Evolutionary conservation across 108 stramenopile species (phyloP), one percentile per base, ranked within the genome.

Genomic region (Nannochloropsis gaditana): DNA sequence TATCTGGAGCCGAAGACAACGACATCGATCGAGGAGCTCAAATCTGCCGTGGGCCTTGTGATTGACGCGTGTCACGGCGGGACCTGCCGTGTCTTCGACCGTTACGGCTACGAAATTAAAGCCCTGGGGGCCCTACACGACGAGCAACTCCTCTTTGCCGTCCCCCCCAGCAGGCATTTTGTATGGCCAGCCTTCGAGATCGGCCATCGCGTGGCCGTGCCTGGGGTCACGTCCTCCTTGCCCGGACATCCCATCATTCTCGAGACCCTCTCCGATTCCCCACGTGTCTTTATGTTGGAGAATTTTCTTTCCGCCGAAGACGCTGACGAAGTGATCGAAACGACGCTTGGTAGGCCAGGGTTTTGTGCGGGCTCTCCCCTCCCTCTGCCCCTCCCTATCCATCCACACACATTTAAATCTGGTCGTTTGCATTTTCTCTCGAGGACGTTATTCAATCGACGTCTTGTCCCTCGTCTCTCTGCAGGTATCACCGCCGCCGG

Each of bases 261-360:
- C 41, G 89, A 89, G 86, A 91, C 89, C 1, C 45, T 91, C 1
- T 85, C 87, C 17, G 84, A 86, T 44, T 86, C 84, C 2, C 90
- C 90, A 19, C 43, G 90, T 17, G 84, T 91, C 17, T 90, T 88
- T 82, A 43, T 43, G 19, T 11, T 91, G 1, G 43, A 87, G 44
- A 91, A 91, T 44, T 90, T 91, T 87, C 80, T 91, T 83, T 87
- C 85, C 42, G 43, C 44, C 44, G 45, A 88, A 19, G 90, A 91
- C 44, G 87, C 90, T 21, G 87, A 90, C 43, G 79, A 85, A 31
- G 83, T 90, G 42, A 90, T 90, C 41, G 87, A 85, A 21, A 85
- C 89, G 21, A 89, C 90, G 8, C 21, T 90, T 44, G 84, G 84
- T 9, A 88, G 4, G 4, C n/a, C 8, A 73, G 59, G 3, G 15